A percentile compares a stretch with the other conserved stretches of the same genome.
Conservation (phyloP, 2,329 filamentous ascomycete genomes). For the Bimuria novae-zelandiae region DNA sequence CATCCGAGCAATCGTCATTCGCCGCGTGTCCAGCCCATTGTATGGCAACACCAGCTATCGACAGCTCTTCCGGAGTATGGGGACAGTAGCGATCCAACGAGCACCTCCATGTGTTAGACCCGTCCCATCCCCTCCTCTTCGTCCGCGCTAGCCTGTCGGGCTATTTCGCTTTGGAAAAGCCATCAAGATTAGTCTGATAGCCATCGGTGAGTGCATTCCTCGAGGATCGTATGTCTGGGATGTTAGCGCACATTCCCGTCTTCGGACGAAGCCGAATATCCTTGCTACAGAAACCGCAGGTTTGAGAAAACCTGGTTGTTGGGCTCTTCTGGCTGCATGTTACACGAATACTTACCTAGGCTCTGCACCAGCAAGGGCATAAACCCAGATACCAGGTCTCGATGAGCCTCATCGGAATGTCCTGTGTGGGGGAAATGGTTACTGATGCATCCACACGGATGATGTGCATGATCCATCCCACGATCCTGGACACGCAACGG, state of each 20-base stretch:
- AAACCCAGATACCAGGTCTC: slow-evolving; percentile 36
- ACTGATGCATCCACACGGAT: slow-evolving; percentile 32
- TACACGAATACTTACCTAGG: slow-evolving; percentile 24
- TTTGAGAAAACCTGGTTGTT: slow-evolving; percentile 35
- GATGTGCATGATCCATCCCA: slow-evolving; percentile 33
- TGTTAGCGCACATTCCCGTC: slow-evolving; percentile 19
- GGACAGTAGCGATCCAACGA: slow-evolving; percentile 2
- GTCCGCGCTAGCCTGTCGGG: not conserved
- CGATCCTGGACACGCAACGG: slow-evolving; percentile 15
- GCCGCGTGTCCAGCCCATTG: slow-evolving; percentile 10
- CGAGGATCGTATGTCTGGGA: not conserved
- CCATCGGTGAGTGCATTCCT: slow-evolving; percentile 1
- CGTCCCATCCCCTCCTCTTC: not conserved
- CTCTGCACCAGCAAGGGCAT: slow-evolving; percentile 35
- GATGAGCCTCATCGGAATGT: slow-evolving; percentile 32
- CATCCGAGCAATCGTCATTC: slow-evolving; percentile 8
- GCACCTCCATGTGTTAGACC: not conserved
- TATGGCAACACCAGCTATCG: slow-evolving; percentile 7
- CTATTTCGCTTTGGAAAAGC: slow-evolving; percentile 4
- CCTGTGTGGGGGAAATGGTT: slow-evolving; percentile 32
- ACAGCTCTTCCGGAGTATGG: not conserved
- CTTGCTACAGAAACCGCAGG: slow-evolving; percentile 23
- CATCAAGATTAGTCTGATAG: not conserved
- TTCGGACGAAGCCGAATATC: slow-evolving; percentile 33
- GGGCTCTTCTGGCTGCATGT: slow-evolving; percentile 32